Evolutionary conservation across 2,329 filamentous ascomycete species (phyloP), one percentile per base, ranked within the genome.

Genomic region (Aureobasidium sp.): DNA sequence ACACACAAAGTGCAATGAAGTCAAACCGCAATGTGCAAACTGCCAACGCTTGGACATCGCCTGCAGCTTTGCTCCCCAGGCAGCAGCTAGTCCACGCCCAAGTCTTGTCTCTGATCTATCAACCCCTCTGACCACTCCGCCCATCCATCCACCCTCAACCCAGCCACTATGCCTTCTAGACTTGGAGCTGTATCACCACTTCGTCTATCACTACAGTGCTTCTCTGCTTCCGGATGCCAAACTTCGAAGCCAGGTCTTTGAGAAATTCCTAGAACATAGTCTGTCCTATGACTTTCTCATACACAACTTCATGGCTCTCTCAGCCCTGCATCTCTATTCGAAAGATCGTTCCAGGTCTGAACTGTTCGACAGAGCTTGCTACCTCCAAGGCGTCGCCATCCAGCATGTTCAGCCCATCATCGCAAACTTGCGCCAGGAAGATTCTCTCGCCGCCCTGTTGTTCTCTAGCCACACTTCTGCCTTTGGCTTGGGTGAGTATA

Each of bases 281-380:
- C 35, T 60, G 15, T 33, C 37, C 17, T 38, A 53, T 29, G 21
- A 27, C 6, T 65, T 62, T 38, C 55, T 65, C 11, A 58, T 65
- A 11, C 64, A 65, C 13, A 55, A 63, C 9, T 60, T 64, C 17
- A 57, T 67, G 37, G 65, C 66, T 29, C 45, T 66, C 8, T 66
- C 66, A 5, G 66, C 66, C 13, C 46, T 67, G 5, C 65, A 67
- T 42, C 23, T 67, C 10, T 59, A 61, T 4, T 33, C 53, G 15
- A 31, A 17, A 4, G 3, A 50, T 4, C 53, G 57, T 1, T 23
- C 37, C 0, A 40, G 61, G 23, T 21, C 50, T 4, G 60, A 62
- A n/a, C 42, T 60, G 11, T 64, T 63, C 13, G 40, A 54, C 6
- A 31, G 61, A 25, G 63, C 63, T 9, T 63, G 57, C 17, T 58